phyloP scores from a whole-genome alignment of 2,329 filamentous ascomycete species.

The Diaporthe citrichinensis region DNA sequence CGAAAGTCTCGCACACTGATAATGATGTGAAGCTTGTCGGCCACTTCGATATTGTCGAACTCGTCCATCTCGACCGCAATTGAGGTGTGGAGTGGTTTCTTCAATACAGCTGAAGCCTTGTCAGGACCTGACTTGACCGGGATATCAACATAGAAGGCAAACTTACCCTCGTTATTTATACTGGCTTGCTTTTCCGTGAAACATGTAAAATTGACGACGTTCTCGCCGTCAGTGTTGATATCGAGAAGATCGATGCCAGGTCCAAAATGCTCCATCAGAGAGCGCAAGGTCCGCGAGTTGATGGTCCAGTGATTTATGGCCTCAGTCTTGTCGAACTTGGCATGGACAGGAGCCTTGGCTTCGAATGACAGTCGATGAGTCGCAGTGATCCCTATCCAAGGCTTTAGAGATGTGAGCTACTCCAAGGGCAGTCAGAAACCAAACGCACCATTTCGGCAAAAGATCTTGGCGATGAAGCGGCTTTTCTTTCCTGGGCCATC shows the following conservation, averaged over 20 bases:
- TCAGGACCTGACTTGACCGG: constrained; percentile 40
- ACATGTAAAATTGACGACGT: constrained; percentile 82
- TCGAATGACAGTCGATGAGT: constrained; percentile 85
- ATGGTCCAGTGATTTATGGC: constrained; percentile 81
- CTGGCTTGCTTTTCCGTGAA: constrained; percentile 85
- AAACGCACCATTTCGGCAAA: constrained; percentile 76
- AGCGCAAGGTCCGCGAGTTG: constrained; percentile 77
- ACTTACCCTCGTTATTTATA: constrained; percentile 66
- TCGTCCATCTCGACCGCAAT: constrained; percentile 83
- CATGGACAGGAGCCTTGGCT: constrained; percentile 79
- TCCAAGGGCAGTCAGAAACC: background rate
- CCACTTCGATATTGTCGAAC: constrained; percentile 81
- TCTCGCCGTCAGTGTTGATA: constrained; percentile 80
- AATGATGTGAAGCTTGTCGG: constrained; percentile 83
- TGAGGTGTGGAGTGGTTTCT: constrained; percentile 85
- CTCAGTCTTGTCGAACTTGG: constrained; percentile 77
- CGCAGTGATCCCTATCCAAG: constrained; percentile 74
- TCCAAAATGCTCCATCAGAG: constrained; percentile 85
- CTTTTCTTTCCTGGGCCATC: constrained; percentile 80
- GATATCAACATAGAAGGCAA: background rate
- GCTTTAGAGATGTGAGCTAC: constrained; percentile 12
- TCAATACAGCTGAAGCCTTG: constrained; percentile 73
- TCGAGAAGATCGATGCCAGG: constrained; percentile 86
- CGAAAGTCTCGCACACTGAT: constrained; percentile 89
- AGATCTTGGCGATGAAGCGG: constrained; percentile 80